Evolutionary conservation across 176 grass and related monocot species (phyloP).

Genomic region (Chloris gayana): DNA sequence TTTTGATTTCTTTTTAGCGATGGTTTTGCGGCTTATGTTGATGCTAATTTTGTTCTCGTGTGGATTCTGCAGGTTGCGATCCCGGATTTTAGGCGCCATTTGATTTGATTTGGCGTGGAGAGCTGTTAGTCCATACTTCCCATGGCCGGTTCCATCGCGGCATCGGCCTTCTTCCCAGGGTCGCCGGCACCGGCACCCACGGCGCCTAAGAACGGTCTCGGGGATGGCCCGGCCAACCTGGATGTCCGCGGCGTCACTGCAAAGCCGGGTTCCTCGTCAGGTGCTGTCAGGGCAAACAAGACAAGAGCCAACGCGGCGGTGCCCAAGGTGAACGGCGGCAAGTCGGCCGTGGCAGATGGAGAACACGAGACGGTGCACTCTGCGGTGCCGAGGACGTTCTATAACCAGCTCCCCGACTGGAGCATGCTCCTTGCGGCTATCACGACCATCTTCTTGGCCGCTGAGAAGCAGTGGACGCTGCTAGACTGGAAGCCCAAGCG

Average conservation of each 20-base stretch:
- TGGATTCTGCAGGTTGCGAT: constrained; percentile 36
- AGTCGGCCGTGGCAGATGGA: constrained; percentile 44
- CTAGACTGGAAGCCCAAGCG: constrained; percentile 91
- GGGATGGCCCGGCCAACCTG: constrained; percentile 50
- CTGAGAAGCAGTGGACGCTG: constrained; percentile 90
- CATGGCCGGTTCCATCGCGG: constrained; percentile 75
- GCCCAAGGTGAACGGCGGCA: constrained; percentile 73
- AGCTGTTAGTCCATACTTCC: neutral
- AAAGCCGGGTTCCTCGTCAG: constrained; percentile 45
- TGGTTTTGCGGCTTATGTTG: neutral
- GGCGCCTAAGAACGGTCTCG: constrained; percentile 35
- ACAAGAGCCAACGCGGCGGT: constrained; percentile 59
- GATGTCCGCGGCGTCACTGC: constrained; percentile 56
- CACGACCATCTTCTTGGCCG: constrained; percentile 90
- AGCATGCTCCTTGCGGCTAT: constrained; percentile 90
- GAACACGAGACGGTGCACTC: constrained; percentile 47
- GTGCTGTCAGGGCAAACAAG: constrained; percentile 48
- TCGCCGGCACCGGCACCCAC: constrained; percentile 26
- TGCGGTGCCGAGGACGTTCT: constrained; percentile 68
- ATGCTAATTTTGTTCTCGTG: neutral
- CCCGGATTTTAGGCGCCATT: constrained; percentile 7
- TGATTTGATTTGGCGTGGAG: constrained; percentile 19
- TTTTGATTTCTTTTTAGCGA: neutral
- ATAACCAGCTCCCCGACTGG: constrained; percentile 96
- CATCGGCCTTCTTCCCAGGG: constrained; percentile 70